Evolutionary conservation across 176 grass and related monocot species (phyloP), one percentile per base, ranked within the genome.

Genomic region (Triticum timopheevii): DNA sequence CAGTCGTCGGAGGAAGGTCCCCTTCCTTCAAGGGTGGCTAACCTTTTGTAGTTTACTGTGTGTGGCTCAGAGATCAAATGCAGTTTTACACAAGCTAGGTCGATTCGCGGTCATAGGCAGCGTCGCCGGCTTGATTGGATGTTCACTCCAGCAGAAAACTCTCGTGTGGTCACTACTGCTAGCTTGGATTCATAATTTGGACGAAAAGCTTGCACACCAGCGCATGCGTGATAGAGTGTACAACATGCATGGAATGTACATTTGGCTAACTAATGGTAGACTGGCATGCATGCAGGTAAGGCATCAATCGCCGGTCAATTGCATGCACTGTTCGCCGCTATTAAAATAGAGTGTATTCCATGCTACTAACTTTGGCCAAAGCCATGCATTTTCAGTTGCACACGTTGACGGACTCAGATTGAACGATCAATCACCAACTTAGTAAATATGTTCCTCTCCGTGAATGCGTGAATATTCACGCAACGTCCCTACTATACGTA

Each of bases 281-380:
- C 34, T 42, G 4, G 13, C 35, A 65, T 28, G 78, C 36, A 65
- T 28, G 61, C 59, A 65, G 59, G 35, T 27, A 47, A 28, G 15
- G 40, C 39, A 68, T 77, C 24, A 0, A 79, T 28, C 28, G 2
- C 28, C 47, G 23, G 8, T 28, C 69, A 11, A 42, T 72, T n/a
- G 69, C 68, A 24, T 24, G 22, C 7, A 5, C 25, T 19, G 25
- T 54, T 71, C 22, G 20, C 4, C 50, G 13, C 31, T 81, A 5
- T 47, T 34, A 33, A 25, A 23, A 6, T 61, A 39, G 3, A 36
- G 3, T 25, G 11, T 58, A 16, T 2, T 20, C 16, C 19, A 58
- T 58, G 52, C 52, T 58, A 58, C 11, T 79, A 54, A 59, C 68
- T 63, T 86, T 61, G 56, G 72, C 2, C 6, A 90, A 83, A 71